Base-by-base conservation (phyloP, 805 yeast genomes). In the Kuraishia cidri region DNA sequence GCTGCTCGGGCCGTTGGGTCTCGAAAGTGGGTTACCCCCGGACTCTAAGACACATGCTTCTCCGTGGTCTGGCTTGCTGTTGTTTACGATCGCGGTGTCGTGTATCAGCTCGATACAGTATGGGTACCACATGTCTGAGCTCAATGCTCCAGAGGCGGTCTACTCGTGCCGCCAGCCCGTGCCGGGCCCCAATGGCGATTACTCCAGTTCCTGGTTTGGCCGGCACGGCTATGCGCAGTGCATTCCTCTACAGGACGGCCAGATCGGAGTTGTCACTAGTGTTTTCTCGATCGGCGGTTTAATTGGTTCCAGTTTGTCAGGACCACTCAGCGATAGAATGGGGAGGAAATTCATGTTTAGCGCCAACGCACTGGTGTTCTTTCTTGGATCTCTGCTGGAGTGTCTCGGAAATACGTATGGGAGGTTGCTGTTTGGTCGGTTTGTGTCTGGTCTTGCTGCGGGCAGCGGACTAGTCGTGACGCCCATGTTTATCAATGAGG, bases 111-210 rank as follows among this genome's bases (percentile, higher is more conserved):
- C 94, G 2, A 62, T 88, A 9, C 97, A 87, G 54, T 92, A 80
- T 54, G 98, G 98, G 1, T 86, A 83, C 53, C 97, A 92, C 52
- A 79, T 90, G 80, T 80, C 96, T 1, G 97, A 88, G 53, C 66
- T 90, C 51, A 90, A 90, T 57, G 94, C 96, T 5, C 96, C 97
- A 0, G 82, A 81, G 36, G 67, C 70, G 10, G 70, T 73, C 21
- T 63, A 86, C 30, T 69, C 83, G 8, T 85, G 95, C 48, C 54
- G 52, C 34, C 42, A 14, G 32, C 46, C 27, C 1, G 31, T 40
- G 18, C 23, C 38, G 2, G 45, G 41, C 4, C 47, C 45, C 4
- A 24, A 17, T 9, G 35, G 33, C 3, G 42, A 42, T 7, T 69
- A 58, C 38, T 41, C 37, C 4, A 49, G 54, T 4, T 54, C 68